Evolutionary conservation across 495 filamentous ascomycete genomes (phyloP).

Genomic region (Aspergillus steynii): DNA sequence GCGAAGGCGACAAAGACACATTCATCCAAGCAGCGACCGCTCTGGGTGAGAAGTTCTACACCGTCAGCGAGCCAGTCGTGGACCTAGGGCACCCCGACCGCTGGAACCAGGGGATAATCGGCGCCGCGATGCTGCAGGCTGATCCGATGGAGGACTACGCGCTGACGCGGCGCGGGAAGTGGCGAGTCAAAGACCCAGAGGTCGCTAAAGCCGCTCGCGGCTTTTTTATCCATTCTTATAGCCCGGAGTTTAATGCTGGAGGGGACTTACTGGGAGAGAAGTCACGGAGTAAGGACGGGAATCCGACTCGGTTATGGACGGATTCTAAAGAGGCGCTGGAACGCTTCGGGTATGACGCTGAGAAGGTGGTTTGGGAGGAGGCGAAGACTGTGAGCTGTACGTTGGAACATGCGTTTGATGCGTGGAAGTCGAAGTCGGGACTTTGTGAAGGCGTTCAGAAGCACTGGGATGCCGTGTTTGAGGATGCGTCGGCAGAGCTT

Average conservation of each 20-base stretch:
- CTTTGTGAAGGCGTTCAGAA: constrained; percentile 21
- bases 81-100: constrained; percentile 15
- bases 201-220: constrained; percentile 18
- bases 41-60: constrained; percentile 39
- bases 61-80: constrained; percentile 35
- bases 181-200: constrained; percentile 20
- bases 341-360: constrained; percentile 39
- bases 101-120: constrained; percentile 19
- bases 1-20: constrained; percentile 59
- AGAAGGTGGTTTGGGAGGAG: constrained; percentile 42
- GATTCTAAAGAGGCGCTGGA: constrained; percentile 19
- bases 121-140: constrained; percentile 29
- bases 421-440: constrained; percentile 22
- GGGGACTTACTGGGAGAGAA: constrained; percentile 17
- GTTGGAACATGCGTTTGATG: constrained; percentile 22
- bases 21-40: constrained; percentile 51
- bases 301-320: constrained; percentile 24
- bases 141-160: constrained; percentile 35
- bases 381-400: constrained; percentile 32
- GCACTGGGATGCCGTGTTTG: constrained; percentile 21
- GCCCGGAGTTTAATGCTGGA: constrained; percentile 42
- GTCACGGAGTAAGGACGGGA: constrained; percentile 1
- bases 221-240: constrained; percentile 47
- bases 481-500: constrained; percentile 5
- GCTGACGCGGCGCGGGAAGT: constrained; percentile 21